phyloP scores from a whole-genome alignment of 2,329 filamentous ascomycete genomes.

The Talaromyces sp. region DNA sequence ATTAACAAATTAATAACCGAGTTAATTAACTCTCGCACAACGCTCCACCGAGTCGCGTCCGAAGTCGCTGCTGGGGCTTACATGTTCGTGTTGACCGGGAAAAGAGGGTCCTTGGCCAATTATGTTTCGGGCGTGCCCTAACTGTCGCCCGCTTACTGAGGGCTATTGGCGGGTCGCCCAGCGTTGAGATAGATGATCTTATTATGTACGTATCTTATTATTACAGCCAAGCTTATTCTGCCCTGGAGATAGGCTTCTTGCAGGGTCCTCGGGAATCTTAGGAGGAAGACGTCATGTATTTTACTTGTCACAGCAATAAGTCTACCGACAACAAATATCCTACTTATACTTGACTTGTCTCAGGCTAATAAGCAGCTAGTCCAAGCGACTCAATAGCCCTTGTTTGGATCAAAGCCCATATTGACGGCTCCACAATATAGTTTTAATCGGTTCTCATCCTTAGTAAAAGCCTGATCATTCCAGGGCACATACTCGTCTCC shows the following conservation, averaged over 20 bases:
- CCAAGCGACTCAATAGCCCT: background rate
- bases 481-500: background rate
- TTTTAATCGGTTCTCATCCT: background rate
- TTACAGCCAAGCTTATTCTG: background rate
- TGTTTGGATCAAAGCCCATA: constrained; percentile 1
- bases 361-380: background rate
- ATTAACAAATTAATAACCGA: background rate
- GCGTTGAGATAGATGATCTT: background rate
- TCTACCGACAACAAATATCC: background rate
- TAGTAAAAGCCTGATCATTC: background rate
- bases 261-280: background rate
- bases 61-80: background rate
- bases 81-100: background rate
- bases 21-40: background rate
- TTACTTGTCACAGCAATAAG: too few relatives aligned
- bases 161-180: background rate
- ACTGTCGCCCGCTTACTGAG: background rate
- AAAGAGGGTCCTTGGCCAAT: background rate
- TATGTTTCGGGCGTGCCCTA: background rate
- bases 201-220: background rate
- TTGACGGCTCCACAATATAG: background rate
- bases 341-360: background rate
- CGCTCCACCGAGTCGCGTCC: background rate
- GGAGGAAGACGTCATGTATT: too few relatives aligned
- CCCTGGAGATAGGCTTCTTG: background rate